A percentile compares a stretch with the other conserved stretches of the same genome.
These are phyloP conservation scores for Pezicula carpinea DNA, from an alignment of 2,329 filamentous ascomycete species.

Conservation along the genomic window DNA sequence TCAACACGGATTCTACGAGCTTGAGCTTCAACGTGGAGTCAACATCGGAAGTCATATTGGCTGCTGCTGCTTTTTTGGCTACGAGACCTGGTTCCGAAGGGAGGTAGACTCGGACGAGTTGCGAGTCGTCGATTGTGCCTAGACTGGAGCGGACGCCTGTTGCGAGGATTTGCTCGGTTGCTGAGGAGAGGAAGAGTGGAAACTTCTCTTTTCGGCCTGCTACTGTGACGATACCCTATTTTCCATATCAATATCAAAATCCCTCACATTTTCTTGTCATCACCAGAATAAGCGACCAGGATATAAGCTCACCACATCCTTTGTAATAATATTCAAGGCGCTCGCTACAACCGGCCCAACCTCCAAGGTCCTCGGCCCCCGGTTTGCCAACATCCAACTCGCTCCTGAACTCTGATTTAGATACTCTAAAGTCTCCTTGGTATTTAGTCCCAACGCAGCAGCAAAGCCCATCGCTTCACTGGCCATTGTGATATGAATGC, in stretches of 20 bases:
- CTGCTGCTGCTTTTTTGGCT: conserved; percentile 13
- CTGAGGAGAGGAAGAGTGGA: conserved; percentile 31
- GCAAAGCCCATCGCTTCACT: conserved; percentile 59
- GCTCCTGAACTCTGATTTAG: conserved; percentile 12
- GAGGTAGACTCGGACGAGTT: conserved; percentile 17
- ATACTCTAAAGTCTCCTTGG: conserved; percentile 34
- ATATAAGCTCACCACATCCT: conserved; percentile 29
- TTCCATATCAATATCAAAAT: not conserved
- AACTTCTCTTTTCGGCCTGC: conserved; percentile 28
- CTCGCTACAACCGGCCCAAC: conserved; percentile 39
- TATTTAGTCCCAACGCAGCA: conserved; percentile 48
- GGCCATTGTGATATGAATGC: conserved; percentile 56
- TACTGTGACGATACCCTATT: conserved; percentile 26
- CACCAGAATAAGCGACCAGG: not conserved
- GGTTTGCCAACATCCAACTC: conserved; percentile 53
- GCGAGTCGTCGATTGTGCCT: conserved; percentile 20
- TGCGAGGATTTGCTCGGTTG: conserved; percentile 28
- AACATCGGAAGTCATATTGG: conserved; percentile 17
- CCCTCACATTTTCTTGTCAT: too few relatives aligned
- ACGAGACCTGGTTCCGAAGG: conserved; percentile 15
- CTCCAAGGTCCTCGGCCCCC: conserved; percentile 47
- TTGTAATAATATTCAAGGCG: conserved; percentile 32
- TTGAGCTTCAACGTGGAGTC: conserved; percentile 41
- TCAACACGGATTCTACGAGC: conserved; percentile 53
- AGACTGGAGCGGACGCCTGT: conserved; percentile 14